phyloP scores from a whole-genome alignment of 257 asterid genomes.

The Gardenia jasminoides region DNA sequence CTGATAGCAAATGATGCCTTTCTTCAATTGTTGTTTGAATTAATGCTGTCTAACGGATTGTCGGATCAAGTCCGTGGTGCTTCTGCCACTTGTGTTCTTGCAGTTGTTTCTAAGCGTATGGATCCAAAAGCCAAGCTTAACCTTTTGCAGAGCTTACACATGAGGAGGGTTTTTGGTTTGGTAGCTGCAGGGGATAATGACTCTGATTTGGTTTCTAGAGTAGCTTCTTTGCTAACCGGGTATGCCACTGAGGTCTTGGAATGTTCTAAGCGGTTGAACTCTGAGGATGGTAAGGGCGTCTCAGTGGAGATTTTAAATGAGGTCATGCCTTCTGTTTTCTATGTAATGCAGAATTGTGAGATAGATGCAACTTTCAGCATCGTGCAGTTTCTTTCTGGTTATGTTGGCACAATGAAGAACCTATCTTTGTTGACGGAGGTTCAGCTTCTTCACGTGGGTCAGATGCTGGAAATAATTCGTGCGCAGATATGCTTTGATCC shows the following conservation, averaged over 20 bases:
- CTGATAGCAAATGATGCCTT: slow-evolving; percentile 72
- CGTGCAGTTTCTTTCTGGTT: slow-evolving; percentile 83
- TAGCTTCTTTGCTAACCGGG: slow-evolving; percentile 79
- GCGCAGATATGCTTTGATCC: slow-evolving; percentile 67
- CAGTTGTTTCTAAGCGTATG: slow-evolving; percentile 84
- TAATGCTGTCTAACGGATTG: slow-evolving; percentile 64
- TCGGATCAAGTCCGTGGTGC: slow-evolving; percentile 68
- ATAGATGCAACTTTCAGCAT: slow-evolving; percentile 64
- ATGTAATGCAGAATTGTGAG: slow-evolving; percentile 66
- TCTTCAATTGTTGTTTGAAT: slow-evolving; percentile 63
- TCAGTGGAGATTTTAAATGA: slow-evolving; percentile 72
- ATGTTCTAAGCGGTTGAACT: slow-evolving; percentile 63
- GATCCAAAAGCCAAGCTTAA: slow-evolving; percentile 69
- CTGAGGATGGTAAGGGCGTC: slow-evolving; percentile 56
- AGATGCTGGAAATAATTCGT: slow-evolving; percentile 78
- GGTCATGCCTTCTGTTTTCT: slow-evolving; percentile 86
- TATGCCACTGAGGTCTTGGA: slow-evolving; percentile 83
- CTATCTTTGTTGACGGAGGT: slow-evolving; percentile 57
- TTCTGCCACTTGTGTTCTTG: slow-evolving; percentile 70
- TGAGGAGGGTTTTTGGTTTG: slow-evolving; percentile 74
- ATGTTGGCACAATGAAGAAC: slow-evolving; percentile 84
- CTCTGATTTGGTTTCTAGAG: slow-evolving; percentile 56
- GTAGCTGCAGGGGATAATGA: slow-evolving; percentile 51
- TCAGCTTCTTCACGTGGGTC: slow-evolving; percentile 69
- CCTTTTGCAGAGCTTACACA: slow-evolving; percentile 69